A percentile compares a stretch with the other conserved stretches of the same genome.
phyloP scores from a whole-genome alignment of 2,329 filamentous ascomycete genomes.

The Mariannaea sp. region DNA sequence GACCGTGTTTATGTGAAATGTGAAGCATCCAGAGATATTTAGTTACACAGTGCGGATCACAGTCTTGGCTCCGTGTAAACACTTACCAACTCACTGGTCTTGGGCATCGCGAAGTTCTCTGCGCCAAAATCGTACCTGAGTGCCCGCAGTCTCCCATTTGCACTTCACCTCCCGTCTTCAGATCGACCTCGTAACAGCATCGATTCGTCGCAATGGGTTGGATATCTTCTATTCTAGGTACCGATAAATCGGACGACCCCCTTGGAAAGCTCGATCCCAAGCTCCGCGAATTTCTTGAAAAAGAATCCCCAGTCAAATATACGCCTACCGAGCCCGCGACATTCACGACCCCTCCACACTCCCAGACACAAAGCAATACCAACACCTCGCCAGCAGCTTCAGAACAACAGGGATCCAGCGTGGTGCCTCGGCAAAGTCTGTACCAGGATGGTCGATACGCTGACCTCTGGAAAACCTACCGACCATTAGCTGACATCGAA shows the following conservation, averaged over 20 bases:
- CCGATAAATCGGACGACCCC: constrained; percentile 57
- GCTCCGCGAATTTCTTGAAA: constrained; percentile 81
- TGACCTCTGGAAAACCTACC: constrained; percentile 92
- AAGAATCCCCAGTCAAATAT: constrained; percentile 79
- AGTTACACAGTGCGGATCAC: constrained; percentile 16
- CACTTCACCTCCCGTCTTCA: background rate
- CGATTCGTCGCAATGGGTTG: constrained; percentile 55
- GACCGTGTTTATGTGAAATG: too few relatives aligned
- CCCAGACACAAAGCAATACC: constrained; percentile 13
- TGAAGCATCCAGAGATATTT: background rate
- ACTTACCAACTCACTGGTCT: constrained; percentile 29
- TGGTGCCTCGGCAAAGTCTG: constrained; percentile 57
- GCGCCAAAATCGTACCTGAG: constrained; percentile 9
- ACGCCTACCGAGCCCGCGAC: constrained; percentile 37
- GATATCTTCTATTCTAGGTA: constrained; percentile 59
- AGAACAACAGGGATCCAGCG: constrained; percentile 31
- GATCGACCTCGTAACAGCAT: too few relatives aligned
- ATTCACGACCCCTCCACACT: constrained; percentile 12
- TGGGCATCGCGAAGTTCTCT: constrained; percentile 24
- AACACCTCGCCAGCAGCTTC: constrained; percentile 26
- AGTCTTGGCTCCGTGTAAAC: constrained; percentile 15
- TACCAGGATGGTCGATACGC: constrained; percentile 71
- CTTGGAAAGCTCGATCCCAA: constrained; percentile 79
- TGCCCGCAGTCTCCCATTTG: constrained; percentile 4
- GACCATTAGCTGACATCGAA: constrained; percentile 71